Evolutionary conservation across 345 rosid species (phyloP), one percentile per base, ranked within the genome.

Genomic region (Salix arbutifolia): DNA sequence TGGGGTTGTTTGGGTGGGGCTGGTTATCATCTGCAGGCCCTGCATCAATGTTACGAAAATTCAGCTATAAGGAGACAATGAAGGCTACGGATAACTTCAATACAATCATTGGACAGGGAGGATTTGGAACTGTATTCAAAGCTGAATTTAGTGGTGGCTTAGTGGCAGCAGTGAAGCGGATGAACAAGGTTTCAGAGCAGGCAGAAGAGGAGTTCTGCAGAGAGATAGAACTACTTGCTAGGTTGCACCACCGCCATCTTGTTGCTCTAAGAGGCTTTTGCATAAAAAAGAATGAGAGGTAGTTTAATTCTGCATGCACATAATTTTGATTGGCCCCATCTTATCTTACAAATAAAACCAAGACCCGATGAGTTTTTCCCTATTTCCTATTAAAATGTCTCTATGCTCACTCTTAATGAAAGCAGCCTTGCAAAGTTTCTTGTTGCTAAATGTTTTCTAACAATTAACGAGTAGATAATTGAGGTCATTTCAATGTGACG

Each of bases 181-280:
- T 91, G 98, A 77, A 93, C 87, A 91, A 78, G 76, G 81, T 85
- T 69, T 91, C 91, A n/a, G 90, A 88, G 84, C 97, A 93, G 84
- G 94, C 86, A 23, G 97, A 93, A 68, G 88, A 80, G 73, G 99
- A 91, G 19, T 93, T 96, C 86, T 91, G 91, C 83, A 85, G 90
- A 84, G 99, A 96, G 87, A 91, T 96, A 65, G 98, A 96, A 86
- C 98, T 96, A 79, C 93, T 96, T 38, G 94, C 97, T 38, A 89
- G 91, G 84, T 87, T 96, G 77, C 99, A 96, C 84, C 99, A 96
- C 77, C 97, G 98, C 38, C 97, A 96, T 85, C 91, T 96, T 35
- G 97, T 93, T 78, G 80, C 99, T 84, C 89, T 96, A 62, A 90
- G 84, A 87, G 99, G 99, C 40, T 96, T 96, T 80, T 93, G 98